phyloP scores from a whole-genome alignment of 192 early-diverging fungal genomes.

The Coemansia sp. region DNA sequence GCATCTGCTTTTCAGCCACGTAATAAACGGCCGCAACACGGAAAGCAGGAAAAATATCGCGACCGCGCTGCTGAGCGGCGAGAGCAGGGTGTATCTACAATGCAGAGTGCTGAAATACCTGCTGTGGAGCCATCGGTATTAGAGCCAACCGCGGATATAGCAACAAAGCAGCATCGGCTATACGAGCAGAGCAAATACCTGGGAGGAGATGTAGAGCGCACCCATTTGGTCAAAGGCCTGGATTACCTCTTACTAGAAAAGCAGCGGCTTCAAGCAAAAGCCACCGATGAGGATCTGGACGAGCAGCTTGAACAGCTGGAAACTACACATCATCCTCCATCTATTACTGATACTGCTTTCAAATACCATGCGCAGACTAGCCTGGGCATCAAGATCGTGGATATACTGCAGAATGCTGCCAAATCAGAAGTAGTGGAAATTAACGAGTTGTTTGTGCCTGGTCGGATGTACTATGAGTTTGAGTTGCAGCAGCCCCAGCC shows the following conservation, averaged over 20 bases:
- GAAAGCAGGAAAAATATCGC: conserved; percentile 58
- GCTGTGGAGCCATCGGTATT: neutral
- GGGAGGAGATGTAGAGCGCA: conserved; percentile 81
- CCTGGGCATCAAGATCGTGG: conserved; percentile 23
- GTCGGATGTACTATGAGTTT: conserved; percentile 75
- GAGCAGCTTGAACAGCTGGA: conserved; percentile 31
- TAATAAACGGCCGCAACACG: neutral
- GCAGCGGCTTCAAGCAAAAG: conserved; percentile 55
- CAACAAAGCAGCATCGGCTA: conserved; percentile 14
- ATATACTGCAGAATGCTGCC: conserved; percentile 30
- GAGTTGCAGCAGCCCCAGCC: conserved; percentile 35
- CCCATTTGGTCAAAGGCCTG: conserved; percentile 91
- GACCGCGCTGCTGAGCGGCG: conserved; percentile 92
- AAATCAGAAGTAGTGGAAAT: conserved; percentile 16
- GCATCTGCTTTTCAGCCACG: neutral
- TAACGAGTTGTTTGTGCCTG: conserved; percentile 74
- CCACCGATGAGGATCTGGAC: conserved; percentile 34
- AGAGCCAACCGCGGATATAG: neutral
- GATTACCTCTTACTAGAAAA: conserved; percentile 81
- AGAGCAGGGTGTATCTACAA: conserved; percentile 44
- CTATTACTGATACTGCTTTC: too few species aligned
- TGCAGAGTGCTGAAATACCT: too few species aligned
- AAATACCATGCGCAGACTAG: neutral
- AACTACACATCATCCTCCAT: too few species aligned
- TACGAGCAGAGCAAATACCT: conserved; percentile 86